Evolutionary conservation across 2,329 filamentous ascomycete genomes (phyloP).

Genomic region (Fusarium fujikuroi): DNA sequence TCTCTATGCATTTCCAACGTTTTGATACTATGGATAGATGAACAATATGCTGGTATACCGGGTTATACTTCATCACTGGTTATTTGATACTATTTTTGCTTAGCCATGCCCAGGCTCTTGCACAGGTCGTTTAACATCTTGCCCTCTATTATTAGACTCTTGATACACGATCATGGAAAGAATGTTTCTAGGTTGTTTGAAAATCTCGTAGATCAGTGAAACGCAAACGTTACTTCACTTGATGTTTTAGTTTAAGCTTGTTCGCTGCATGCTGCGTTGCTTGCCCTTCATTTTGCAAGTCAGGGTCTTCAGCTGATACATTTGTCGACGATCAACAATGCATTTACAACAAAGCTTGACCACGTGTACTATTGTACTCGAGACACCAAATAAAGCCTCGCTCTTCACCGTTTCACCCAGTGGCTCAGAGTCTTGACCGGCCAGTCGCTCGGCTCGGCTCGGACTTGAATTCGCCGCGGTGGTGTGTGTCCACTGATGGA

Average conservation of each 20-base stretch:
- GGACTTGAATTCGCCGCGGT: neutral
- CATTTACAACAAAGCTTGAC: neutral
- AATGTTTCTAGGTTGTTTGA: neutral
- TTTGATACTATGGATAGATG: neutral
- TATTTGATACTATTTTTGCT: neutral
- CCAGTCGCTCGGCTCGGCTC: constrained; percentile 34
- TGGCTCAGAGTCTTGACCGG: neutral
- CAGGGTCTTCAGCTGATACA: neutral
- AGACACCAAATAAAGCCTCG: neutral
- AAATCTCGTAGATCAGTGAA: constrained; percentile 11
- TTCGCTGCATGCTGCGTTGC: neutral
- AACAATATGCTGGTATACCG: neutral
- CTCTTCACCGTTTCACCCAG: neutral
- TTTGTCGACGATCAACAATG: neutral
- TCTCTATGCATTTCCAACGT: neutral
- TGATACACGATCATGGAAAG: neutral
- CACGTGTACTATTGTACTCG: constrained; percentile 1
- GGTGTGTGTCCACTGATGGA: neutral
- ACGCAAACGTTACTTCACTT: neutral
- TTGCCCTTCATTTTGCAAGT: neutral
- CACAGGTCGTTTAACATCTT: neutral
- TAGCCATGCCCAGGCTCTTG: neutral
- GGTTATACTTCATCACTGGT: neutral
- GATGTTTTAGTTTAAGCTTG: neutral
- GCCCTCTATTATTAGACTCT: neutral